A percentile compares a stretch with the other conserved stretches of the same genome.
Evolutionary conservation across 2,329 filamentous ascomycete species (phyloP).

Genomic region (Neonectria magnoliae): DNA sequence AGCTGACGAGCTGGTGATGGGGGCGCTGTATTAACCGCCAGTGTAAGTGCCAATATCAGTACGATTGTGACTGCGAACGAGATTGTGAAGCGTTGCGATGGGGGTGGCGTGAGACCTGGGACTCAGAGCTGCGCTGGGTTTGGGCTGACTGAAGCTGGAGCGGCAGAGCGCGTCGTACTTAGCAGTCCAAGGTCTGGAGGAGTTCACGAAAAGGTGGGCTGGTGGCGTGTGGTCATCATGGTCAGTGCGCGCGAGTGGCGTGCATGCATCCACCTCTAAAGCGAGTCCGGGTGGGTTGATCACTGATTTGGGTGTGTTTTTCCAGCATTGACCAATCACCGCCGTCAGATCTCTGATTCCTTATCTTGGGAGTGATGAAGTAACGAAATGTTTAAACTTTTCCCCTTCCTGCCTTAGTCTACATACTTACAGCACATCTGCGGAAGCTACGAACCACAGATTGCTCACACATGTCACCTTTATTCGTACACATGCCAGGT

Average conservation of each 20-base stretch:
- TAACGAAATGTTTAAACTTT: constrained; percentile 24
- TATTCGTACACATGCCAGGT: neutral
- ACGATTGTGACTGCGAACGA: neutral
- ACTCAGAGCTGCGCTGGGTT: neutral
- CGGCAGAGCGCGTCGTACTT: neutral
- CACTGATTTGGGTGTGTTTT: neutral
- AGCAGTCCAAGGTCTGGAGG: neutral
- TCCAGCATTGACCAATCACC: constrained; percentile 22
- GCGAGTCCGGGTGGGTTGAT: neutral
- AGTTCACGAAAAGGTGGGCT: constrained; percentile 5
- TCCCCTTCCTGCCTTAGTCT: neutral
- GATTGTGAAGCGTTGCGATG: neutral
- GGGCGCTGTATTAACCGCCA: neutral
- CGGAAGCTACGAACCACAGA: neutral
- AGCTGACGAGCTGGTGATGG: neutral
- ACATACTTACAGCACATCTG: constrained; percentile 15
- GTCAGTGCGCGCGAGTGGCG: constrained; percentile 15
- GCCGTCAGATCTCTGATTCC: constrained; percentile 11
- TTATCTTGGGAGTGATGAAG: constrained; percentile 26
- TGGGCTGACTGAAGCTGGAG: neutral
- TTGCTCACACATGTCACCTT: neutral
- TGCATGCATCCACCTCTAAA: constrained; percentile 12
- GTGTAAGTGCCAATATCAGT: neutral
- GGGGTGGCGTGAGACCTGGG: neutral
- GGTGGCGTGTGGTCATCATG: constrained; percentile 10